Conservation (phyloP, 495 filamentous ascomycete genomes). For the Neurospora tetraspora region DNA sequence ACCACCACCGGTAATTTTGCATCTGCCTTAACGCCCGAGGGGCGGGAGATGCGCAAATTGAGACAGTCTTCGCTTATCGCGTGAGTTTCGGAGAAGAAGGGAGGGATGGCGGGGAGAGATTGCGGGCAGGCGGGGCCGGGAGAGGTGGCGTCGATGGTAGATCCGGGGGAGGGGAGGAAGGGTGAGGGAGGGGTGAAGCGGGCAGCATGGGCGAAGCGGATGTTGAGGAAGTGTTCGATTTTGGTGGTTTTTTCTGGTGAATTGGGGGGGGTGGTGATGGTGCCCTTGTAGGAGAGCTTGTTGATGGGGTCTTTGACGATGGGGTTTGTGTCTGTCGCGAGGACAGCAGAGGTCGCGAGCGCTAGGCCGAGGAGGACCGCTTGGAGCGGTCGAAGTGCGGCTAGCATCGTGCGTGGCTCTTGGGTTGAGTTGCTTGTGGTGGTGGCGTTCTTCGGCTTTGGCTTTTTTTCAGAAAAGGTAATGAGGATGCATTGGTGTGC, state of each 20-base stretch:
- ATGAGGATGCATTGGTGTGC: neutral
- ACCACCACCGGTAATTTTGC: slow-evolving; percentile 34
- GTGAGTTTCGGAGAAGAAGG: slow-evolving; percentile 26
- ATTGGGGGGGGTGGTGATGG: neutral
- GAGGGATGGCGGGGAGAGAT: slow-evolving; percentile 20
- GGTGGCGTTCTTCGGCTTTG: neutral
- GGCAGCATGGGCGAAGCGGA: slow-evolving; percentile 32
- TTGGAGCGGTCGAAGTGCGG: neutral
- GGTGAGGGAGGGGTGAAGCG: slow-evolving; percentile 30
- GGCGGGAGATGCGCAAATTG: slow-evolving; percentile 31
- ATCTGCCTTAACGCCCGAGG: slow-evolving; percentile 10
- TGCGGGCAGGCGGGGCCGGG: slow-evolving; percentile 33
- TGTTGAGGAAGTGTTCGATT: slow-evolving; percentile 33
- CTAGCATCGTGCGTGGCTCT: neutral
- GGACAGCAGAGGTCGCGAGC: neutral
- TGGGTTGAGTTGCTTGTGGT: neutral
- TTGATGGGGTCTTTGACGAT: neutral
- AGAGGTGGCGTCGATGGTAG: slow-evolving; percentile 23
- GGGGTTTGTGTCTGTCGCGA: neutral
- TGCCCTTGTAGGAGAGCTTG: neutral
- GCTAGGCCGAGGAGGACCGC: neutral
- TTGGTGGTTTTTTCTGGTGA: neutral
- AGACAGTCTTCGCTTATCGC: slow-evolving; percentile 32
- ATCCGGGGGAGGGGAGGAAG: slow-evolving; percentile 13
- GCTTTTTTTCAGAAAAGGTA: neutral